Base-by-base conservation (phyloP, 345 rosid species). In the Sisymbrium irio region DNA sequence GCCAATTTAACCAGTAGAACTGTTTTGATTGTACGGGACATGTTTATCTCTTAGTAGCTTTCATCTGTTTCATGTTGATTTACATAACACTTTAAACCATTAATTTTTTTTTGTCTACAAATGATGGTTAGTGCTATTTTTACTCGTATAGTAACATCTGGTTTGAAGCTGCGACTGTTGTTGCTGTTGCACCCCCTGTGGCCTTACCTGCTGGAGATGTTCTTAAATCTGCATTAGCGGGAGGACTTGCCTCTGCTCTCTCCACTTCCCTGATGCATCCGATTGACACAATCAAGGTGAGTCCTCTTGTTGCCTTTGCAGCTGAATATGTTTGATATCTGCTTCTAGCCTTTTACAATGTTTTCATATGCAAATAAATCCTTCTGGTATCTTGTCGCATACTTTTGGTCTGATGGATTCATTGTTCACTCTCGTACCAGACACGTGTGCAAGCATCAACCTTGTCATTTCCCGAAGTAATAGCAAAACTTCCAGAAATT, bases 121-220 rank as follows among this genome's bases (percentile, higher is more conserved):
- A 56, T 70, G 60, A 63, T 76, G 71, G 39, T 55, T 35, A 54
- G 22, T 19, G n/a, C 33, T 54, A 7, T 9, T 45, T 55, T 56
- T 62, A 58, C 72, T 35, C 46, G 15, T 70, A 56, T 82, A 95
- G 99, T 82, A 84, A 80, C 61, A 91, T 89, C 83, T 91, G 97
- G 99, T 95, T 91, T 84, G 97, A 95, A 87, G 92, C 99, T 46
- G 99, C 98, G 9, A 92, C 98, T 55, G 98, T 89, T 78, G 97
- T 94, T 80, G 88, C 96, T 72, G 99, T 95, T 82, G 85, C 96
- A 67, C 97, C 98, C 15, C 97, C 98, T 20, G 88, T 87, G 76
- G 91, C 86, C 69, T 80, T 90, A 55, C 98, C 89, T 73, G 85
- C 97, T 63, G 97, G 89, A 82, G 91, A 88, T 80, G 97, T 95